phyloP scores from a whole-genome alignment of 495 filamentous ascomycete species.

The Trichoderma virens region DNA sequence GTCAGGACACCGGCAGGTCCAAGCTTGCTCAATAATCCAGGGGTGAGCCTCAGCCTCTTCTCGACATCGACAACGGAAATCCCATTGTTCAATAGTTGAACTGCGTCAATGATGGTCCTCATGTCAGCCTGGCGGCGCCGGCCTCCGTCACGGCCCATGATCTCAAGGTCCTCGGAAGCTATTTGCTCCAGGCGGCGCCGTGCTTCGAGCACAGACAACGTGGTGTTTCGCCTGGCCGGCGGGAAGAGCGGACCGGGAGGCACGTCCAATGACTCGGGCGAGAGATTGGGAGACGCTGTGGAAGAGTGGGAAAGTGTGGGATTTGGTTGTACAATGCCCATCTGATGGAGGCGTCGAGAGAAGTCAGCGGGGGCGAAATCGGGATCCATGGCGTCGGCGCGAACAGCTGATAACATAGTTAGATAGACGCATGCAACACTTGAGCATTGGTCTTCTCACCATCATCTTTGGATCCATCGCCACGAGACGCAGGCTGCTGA shows the following conservation, averaged over 20 bases:
- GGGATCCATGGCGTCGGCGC: conserved; percentile 23
- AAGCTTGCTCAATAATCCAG: conserved; percentile 31
- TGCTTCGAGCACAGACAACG: conserved; percentile 33
- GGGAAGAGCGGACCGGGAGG: conserved; percentile 20
- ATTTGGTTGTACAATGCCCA: conserved; percentile 41
- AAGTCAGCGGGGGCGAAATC: conserved; percentile 26
- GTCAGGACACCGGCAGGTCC: conserved; percentile 26
- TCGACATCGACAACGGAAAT: conserved; percentile 27
- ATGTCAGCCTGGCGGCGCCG: conserved; percentile 34
- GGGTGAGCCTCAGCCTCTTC: conserved; percentile 26
- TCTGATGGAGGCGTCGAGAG: conserved; percentile 32
- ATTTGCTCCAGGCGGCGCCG: conserved; percentile 28
- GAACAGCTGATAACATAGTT: conserved; percentile 20
- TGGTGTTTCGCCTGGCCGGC: conserved; percentile 26
- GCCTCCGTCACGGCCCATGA: conserved; percentile 18
- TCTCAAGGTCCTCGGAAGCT: conserved; percentile 31
- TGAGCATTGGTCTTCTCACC: conserved; percentile 19
- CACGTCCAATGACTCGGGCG: conserved; percentile 12
- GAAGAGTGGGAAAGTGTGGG: conserved; percentile 39
- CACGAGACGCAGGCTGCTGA: conserved; percentile 1
- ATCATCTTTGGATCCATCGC: conserved; percentile 24
- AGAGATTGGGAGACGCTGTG: conserved; percentile 23
- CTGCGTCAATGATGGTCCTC: conserved; percentile 26
- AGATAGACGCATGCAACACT: not conserved
- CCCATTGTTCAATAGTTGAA: conserved; percentile 28